Conservation (phyloP, 1,139 yeast species). For the Taphrina confusa region DNA sequence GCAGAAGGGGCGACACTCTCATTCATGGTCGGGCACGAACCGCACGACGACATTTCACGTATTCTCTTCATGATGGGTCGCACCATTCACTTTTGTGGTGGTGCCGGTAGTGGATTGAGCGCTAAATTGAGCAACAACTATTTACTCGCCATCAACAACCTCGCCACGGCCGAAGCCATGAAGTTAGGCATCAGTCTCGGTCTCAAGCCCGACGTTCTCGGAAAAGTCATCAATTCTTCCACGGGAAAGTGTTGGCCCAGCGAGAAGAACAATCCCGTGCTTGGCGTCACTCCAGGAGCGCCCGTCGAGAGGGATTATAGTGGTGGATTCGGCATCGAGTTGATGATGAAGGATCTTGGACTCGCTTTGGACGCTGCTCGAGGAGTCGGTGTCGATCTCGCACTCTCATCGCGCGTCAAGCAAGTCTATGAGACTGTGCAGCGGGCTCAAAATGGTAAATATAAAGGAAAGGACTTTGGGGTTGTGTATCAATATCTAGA, state of each 20-base stretch:
- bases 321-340: conserved; percentile 59
- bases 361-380: conserved; percentile 57
- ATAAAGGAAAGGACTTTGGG: conserved; percentile 45
- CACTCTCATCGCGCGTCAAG: conserved; percentile 44
- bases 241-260: conserved; percentile 66
- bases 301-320: conserved; percentile 56
- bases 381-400: conserved; percentile 42
- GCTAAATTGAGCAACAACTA: conserved; percentile 64
- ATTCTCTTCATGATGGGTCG: conserved; percentile 56
- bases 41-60: conserved; percentile 38
- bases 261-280: conserved; percentile 62
- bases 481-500: conserved; percentile 43
- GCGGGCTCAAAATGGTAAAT: conserved; percentile 36
- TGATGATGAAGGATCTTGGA: conserved; percentile 60
- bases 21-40: conserved; percentile 56
- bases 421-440: conserved; percentile 44
- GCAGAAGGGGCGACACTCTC: conserved; percentile 60
- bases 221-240: conserved; percentile 59
- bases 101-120: conserved; percentile 57
- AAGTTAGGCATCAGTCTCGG: conserved; percentile 60
- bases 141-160: conserved; percentile 59
- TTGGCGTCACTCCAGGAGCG: conserved; percentile 52
- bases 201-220: conserved; percentile 54
- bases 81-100: conserved; percentile 59
- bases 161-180: conserved; percentile 64